Evolutionary conservation across 2,329 filamentous ascomycete species (phyloP), one percentile per base, ranked within the genome.

Genomic region (Cladosporium colombiae): DNA sequence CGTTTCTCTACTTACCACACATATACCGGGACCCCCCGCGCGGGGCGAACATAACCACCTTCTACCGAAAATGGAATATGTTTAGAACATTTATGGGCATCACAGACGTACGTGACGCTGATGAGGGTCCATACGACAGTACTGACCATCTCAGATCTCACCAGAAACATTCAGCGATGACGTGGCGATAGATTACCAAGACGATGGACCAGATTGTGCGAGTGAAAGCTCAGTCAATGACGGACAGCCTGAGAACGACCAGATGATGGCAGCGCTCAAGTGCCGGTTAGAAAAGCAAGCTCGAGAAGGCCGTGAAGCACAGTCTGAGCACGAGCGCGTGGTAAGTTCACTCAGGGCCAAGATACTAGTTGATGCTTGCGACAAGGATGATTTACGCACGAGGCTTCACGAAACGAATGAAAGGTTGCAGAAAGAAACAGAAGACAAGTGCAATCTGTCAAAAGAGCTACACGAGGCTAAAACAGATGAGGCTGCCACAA

Each of bases 1-100:
- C 59, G 18, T 62, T 10, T 37, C 33, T 62, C n/a, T 62, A 50
- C 25, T 50, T 62, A 27, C 59, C 59, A 31, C 59, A 62, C 5
- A 50, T 62, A 8, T 50, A 62, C n/a, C 40, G 27, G 11, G 10
- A 10, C 25, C 59, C 59, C 18, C 21, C 33, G 7, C 29, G 29
- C 16, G 40, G 46, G 44, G 27, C 10, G 8, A 35, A 21, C 21
- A 52, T 62, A 31, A 50, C 59, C 14, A 50, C 59, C 21, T 62
- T 62, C 40, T 62, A 50, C 21, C 59, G 59, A 13, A 62, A 62
- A 21, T 62, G 59, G 59, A 21, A 21, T 33, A 62, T 62, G 59
- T 49, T 46, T 50, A 40, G 59, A 62, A 52, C 46, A 11, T 62
- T 62, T 21, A 18, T 62, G 35, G 44, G 44, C 25, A 62, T 58